Evolutionary conservation across 805 yeast species (phyloP), one percentile per base, ranked within the genome.

Genomic region (Yarrowia deformans): DNA sequence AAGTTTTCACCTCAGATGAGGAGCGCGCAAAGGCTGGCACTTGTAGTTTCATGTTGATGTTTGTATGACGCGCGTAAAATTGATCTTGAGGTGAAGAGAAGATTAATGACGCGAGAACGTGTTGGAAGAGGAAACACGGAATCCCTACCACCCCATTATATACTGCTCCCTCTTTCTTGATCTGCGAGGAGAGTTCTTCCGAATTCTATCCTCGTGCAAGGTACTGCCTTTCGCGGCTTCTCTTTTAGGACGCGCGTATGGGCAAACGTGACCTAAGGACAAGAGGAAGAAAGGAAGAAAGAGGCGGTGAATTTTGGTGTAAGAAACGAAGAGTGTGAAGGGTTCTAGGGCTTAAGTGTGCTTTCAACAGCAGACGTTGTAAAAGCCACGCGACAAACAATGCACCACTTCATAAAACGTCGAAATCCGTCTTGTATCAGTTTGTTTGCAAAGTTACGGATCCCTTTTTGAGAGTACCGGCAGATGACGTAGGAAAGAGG

Each of bases 181-280:
- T 49, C 54, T 49, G 54, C 32, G 39, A 39, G 39, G 54, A 49
- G 34, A 19, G 54, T 49, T 49, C 29, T 14, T 12, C 48, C 29
- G 34, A 23, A 46, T 46, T 1, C 48, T 43, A 43, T 18, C 29
- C 29, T 8, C 18, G 45, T 13, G 16, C 29, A 16, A 23, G 14
- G 32, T 46, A 45, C 35, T 12, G 52, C 52, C 52, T 18, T 48
- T 13, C 35, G 14, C 54, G 54, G 54, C 54, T 49, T 49, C 54
- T 49, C 13, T 32, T 49, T 49, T 32, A 14, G 54, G 54, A 16
- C 2, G 29, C 29, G 29, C 29, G 29, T 23, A 23, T 23, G 29
- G 29, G 29, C 29, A 40, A 39, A 16, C 40, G 43, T 40, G 43
- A 16, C 6, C 10, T 8, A 16, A 13, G 13, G 6, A 35, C 13